Evolutionary conservation across 2,329 filamentous ascomycete genomes (phyloP), one percentile per base, ranked within the genome.

Genomic region (Apiospora kogelbergensis): DNA sequence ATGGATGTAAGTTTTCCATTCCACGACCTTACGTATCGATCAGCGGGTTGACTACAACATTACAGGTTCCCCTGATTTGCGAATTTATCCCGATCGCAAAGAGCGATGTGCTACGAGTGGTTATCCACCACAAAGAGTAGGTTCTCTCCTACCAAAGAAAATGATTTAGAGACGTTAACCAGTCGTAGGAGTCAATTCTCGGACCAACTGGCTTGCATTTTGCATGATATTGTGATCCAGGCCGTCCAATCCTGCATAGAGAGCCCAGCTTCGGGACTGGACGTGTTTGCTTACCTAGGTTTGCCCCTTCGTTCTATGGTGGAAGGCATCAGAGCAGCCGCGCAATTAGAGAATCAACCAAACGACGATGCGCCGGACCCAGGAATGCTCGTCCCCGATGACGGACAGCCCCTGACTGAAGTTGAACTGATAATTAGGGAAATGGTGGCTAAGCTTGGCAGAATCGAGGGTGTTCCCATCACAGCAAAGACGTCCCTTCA

Each of bases 401-500:
- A 42, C 77, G 63, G 48, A 10, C 65, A 67, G 6, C 7, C 45
- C 0, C 77, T 76, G 69, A 74, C 65, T 1, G 71, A 81, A 1
- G 73, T 82, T 0, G 90, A 93, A 74, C 72, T 72, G 0, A 74
- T 76, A 3, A 83, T 94, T 45, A 86, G 90, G 5, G 75, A 83
- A 0, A 82, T 89, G 0, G 78, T 95, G 22, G 84, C 88, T 0
- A 80, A 80, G 7, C 83, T 96, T 30, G 89, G 91, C 0, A 81
- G 83, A 1, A 79, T 86, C 5, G 77, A 86, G 0, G 68, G 77
- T 1, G 74, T 83, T 0, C 81, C 80, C 0, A 90, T 97, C 63
- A 74, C 77, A 3, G 84, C 84, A 15, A 77, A 86, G 11, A 93
- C 89, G 0, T 94, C 93, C 0, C 93, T 98, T 65, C 97, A 95